Evolutionary conservation across 2,329 filamentous ascomycete species (phyloP).

Genomic region (Dryadomyces quercivorus): DNA sequence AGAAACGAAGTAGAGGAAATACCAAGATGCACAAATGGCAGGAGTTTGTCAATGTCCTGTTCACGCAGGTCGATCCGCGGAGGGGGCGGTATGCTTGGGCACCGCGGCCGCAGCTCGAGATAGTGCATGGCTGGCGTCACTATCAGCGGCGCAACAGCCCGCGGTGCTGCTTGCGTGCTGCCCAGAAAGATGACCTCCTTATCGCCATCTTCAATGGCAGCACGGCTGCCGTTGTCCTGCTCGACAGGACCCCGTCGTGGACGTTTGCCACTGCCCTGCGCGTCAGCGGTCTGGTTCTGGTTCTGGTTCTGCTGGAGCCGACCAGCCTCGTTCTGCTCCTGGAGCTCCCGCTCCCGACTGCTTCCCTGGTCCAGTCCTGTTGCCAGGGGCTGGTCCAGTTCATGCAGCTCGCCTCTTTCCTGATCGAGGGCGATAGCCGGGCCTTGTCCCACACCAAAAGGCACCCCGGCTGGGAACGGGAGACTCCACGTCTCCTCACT

Average conservation of each 20-base stretch:
- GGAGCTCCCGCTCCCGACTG: background rate
- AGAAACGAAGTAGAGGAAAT: background rate
- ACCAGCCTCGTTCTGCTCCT: background rate
- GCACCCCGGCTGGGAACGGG: background rate
- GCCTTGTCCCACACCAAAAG: background rate
- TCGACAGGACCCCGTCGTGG: background rate
- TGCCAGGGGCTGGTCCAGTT: background rate
- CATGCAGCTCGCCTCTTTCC: background rate
- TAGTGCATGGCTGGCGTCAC: conserved; percentile 2
- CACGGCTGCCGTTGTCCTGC: background rate
- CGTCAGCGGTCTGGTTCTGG: conserved; percentile 1
- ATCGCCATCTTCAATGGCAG: background rate
- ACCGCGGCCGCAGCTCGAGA: conserved; percentile 11
- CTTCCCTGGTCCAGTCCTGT: background rate
- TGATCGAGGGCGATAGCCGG: background rate
- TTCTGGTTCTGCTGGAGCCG: background rate
- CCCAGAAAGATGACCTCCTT: background rate
- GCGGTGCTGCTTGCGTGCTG: background rate
- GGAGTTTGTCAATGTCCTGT: conserved; percentile 6
- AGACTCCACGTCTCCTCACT: background rate
- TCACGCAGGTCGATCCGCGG: conserved; percentile 7
- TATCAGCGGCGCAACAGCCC: background rate
- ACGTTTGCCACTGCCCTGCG: background rate
- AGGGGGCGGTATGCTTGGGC: conserved; percentile 8
- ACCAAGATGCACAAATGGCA: conserved; percentile 11